Evolutionary conservation across 768 basidiomycete species (phyloP), one percentile per base, ranked within the genome.

Genomic region (Saitozyma podzolica): DNA sequence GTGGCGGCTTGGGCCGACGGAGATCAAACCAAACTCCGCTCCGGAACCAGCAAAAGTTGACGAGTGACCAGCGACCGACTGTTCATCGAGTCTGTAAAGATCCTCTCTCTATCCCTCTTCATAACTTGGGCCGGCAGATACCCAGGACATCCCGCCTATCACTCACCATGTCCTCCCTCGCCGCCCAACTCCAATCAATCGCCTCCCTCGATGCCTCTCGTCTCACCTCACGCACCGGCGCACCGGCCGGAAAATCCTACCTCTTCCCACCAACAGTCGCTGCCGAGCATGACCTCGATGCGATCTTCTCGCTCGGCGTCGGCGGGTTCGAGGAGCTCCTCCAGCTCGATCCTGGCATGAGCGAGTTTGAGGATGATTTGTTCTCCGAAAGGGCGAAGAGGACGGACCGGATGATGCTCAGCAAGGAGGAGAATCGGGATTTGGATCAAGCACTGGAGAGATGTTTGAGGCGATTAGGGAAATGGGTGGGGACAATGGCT

Each of bases 231-330:
- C 70, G 75, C 84, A 67, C 85, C 86, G 78, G 89, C 84, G 79
- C 80, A 9, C 72, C 82, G 81, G 66, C 79, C 40, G 14, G 85
- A 0, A 86, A 88, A 74, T 94, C 92, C 0, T 97, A 97, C 81
- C 85, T 99, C 42, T 96, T 95, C 79, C 86, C 89, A 13, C 86
- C 88, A 47, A 84, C 84, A 62, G 89, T 90, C 54, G 92, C 92
- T 9, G 87, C 90, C 70, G 82, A 86, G 61, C 89, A 96, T 77
- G 93, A 98, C 79, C 82, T 96, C 61, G 88, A 95, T 75, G 84
- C 91, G 7, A 85, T 98, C 57, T 85, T 89, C 73, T 87, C 91
- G 0, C 84, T 97, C 9, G 91, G 85, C 3, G 81, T 85, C 54
- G 92, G 91, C 73, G 91, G 88, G 8, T 87, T 92, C 66, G 78